Conservation (phyloP, 371 early-diverging fungal species). For the Mucor velutinosus region DNA sequence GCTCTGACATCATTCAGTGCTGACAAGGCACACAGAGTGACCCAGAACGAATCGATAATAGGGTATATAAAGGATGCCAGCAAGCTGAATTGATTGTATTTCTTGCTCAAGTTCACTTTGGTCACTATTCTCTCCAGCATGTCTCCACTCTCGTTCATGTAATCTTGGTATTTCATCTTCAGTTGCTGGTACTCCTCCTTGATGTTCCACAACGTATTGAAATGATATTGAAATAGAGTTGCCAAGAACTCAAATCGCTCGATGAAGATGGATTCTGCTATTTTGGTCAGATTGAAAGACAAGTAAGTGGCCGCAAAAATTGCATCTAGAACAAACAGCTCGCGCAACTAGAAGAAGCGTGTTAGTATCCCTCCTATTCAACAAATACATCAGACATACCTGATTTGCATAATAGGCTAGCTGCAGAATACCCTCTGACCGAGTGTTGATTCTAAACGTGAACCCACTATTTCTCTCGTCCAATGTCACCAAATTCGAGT, state of each 20-base stretch:
- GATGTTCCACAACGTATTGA: slow-evolving; percentile 19
- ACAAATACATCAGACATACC: slow-evolving; percentile 4
- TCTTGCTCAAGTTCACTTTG: not conserved
- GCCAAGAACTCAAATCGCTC: slow-evolving; percentile 34
- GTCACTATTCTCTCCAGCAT: slow-evolving; percentile 4
- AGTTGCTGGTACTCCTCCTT: slow-evolving; percentile 15
- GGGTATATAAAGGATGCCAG: slow-evolving; percentile 39
- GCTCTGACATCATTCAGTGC: slow-evolving; percentile 24
- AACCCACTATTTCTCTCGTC: slow-evolving; percentile 21
- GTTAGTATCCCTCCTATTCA: not conserved
- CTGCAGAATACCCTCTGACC: slow-evolving; percentile 29
- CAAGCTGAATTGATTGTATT: slow-evolving; percentile 20
- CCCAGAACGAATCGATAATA: slow-evolving; percentile 34
- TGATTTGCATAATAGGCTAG: slow-evolving; percentile 38
- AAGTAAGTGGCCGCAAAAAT: slow-evolving; percentile 31
- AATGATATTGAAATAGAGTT: slow-evolving; percentile 23
- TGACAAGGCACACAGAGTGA: slow-evolving; percentile 33
- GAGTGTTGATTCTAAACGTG: slow-evolving; percentile 17
- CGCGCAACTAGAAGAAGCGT: slow-evolving; percentile 16
- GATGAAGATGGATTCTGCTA: slow-evolving; percentile 7
- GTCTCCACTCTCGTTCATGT: not conserved
- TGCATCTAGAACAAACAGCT: slow-evolving; percentile 30
- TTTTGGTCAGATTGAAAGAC: slow-evolving; percentile 18
- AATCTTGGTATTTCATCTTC: not conserved
- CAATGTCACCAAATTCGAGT: slow-evolving; percentile 23